phyloP scores from a whole-genome alignment of 2,329 filamentous ascomycete species.

The Aureobasidium sp. region DNA sequence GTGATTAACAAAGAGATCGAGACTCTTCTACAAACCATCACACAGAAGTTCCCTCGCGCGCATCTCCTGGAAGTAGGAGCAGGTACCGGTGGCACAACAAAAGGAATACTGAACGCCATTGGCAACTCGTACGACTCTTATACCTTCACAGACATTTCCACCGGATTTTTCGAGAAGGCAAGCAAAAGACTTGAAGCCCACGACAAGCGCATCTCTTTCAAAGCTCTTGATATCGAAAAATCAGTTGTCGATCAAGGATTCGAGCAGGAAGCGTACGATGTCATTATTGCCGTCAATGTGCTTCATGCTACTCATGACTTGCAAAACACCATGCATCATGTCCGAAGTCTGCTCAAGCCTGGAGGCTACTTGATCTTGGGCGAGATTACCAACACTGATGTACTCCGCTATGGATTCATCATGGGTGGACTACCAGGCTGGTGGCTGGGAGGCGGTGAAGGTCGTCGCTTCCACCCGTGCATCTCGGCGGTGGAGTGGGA shows the following conservation, averaged over 20 bases:
- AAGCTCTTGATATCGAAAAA: conserved; percentile 11
- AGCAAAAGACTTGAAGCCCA: no score
- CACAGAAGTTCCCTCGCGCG: conserved; percentile 36
- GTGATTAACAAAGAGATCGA: no score
- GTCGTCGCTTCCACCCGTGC: no score
- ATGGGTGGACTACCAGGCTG: no score
- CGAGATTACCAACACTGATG: no score
- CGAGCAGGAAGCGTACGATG: conserved; percentile 31
- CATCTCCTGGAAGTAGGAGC: conserved; percentile 41
- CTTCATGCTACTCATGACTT: conserved; percentile 20
- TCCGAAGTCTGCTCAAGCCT: no score
- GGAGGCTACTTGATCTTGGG: no score
- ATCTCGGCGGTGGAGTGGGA: no score
- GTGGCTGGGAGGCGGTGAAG: no score
- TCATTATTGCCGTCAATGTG: conserved; percentile 25
- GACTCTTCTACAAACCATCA: conserved; percentile 20
- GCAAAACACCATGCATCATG: no score
- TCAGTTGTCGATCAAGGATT: conserved; percentile 41
- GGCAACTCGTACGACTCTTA: conserved; percentile 32
- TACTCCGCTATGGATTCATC: no score
- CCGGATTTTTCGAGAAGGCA: conserved; percentile 26
- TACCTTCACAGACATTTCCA: conserved; percentile 41
- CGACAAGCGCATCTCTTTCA: not conserved
- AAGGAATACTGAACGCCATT: conserved; percentile 29
- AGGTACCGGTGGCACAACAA: conserved; percentile 39